Evolutionary conservation across 2,329 filamentous ascomycete species (phyloP).

Genomic region (Colletotrichum caudatum): DNA sequence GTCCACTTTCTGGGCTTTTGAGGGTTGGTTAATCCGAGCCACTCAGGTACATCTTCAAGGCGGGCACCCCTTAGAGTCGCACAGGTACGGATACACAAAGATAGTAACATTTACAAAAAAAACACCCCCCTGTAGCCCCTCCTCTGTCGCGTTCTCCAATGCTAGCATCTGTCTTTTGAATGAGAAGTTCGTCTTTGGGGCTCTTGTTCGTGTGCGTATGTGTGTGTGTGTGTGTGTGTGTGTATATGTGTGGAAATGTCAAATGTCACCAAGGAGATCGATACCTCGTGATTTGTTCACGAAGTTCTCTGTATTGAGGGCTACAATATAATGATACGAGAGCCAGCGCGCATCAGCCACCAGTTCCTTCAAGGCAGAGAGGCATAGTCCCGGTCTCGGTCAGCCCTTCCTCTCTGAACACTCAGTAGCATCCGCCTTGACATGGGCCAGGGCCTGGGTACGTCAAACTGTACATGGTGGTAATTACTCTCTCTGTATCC

Average conservation of each 20-base stretch:
- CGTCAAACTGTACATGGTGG: background rate
- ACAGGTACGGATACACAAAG: too few relatives aligned
- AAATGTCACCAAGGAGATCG: background rate
- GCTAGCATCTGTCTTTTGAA: background rate
- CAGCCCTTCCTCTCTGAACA: background rate
- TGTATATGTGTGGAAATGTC: background rate
- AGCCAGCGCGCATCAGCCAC: background rate
- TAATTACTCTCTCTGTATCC: background rate
- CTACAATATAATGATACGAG: background rate
- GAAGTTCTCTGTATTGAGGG: too few relatives aligned
- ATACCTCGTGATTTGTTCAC: background rate
- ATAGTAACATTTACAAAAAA: too few relatives aligned
- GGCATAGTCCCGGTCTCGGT: background rate
- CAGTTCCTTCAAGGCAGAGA: background rate
- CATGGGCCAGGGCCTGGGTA: background rate
- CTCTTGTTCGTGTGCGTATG: background rate
- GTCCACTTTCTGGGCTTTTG: too few relatives aligned
- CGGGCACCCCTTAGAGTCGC: too few relatives aligned
- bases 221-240: background rate
- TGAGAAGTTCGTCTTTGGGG: background rate
- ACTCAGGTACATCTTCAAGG: too few relatives aligned
- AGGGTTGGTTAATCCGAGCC: background rate
- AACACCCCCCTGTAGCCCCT: background rate
- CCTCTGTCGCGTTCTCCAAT: too few relatives aligned
- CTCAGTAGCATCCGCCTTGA: background rate